Conservation (phyloP, 208 protist species). For the Leishmania major region DNA sequence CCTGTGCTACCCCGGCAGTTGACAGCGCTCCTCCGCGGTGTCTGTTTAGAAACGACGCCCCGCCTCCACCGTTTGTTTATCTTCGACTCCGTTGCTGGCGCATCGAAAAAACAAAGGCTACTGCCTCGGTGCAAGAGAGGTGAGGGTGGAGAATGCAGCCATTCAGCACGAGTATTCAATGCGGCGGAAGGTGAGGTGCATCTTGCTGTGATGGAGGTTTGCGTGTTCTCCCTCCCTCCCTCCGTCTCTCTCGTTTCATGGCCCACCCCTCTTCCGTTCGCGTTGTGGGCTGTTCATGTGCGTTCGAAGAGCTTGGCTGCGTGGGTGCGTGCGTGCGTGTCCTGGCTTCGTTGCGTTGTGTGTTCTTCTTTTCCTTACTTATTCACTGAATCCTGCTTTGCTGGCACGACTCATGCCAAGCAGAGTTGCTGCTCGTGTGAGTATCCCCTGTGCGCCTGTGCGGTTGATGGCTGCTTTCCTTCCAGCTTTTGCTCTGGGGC, state of each 20-base stretch:
- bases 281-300: background rate
- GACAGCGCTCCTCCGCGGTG: too few relatives aligned
- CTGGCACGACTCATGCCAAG: background rate
- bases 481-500: background rate
- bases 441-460: background rate
- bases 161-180: background rate
- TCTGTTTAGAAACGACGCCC: background rate
- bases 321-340: background rate
- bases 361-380: background rate
- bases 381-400: background rate
- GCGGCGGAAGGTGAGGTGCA: background rate
- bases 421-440: background rate
- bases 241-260: background rate
- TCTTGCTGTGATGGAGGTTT: background rate
- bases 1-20: background rate
- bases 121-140: background rate
- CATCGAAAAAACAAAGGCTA: background rate
- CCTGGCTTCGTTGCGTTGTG: background rate
- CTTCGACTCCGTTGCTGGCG: background rate
- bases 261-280: background rate
- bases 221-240: background rate
- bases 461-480: background rate
- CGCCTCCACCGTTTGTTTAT: background rate
- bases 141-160: background rate
- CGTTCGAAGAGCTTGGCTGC: background rate